Evolutionary conservation across 2,329 filamentous ascomycete genomes (phyloP), one percentile per base, ranked within the genome.

Genomic region (Rhynchosporium graminicola): DNA sequence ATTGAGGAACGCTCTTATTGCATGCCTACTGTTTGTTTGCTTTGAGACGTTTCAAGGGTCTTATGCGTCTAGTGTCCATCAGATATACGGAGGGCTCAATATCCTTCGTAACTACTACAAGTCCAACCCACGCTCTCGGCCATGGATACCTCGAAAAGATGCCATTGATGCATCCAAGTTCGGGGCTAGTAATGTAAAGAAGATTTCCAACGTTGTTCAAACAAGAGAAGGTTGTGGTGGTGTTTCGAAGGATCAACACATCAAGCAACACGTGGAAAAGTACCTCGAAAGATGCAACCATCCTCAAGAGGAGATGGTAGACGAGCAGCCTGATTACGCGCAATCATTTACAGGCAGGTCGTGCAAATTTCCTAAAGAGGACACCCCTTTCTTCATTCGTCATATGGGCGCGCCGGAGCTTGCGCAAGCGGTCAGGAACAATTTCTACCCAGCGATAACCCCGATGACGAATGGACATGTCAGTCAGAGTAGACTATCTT

Each of bases 61-160:
- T 65, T 83, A 86, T 71, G 80, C 79, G 65, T 83, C 85, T 64
- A 83, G 83, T 56, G 85, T 87, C 52, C 71, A 77, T 20, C 85
- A 87, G 69, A 86, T 86, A 33, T 84, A 87, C 70, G 82, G 76
- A 3, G 85, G 85, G 1, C 77, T 88, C 28, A 75, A 77, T 15
- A 74, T 87, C 3, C 72, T 87, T 15, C 81, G 85, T 57, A 79
- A 67, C 42, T 71, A 73, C 54, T 73, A 72, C 59, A 48, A 56
- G 45, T 67, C 68, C 45, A 68, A 63, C n/a, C 65, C 65, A 31
- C 62, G 65, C 10, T 69, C 68, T 2, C 60, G 63, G 33, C 62
- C 64, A 15, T 65, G 65, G 63, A 67, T 65, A 45, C 63, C 68
- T 59, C 60, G 40, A 28, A 56, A 58, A 28, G 46, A 50, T 15